Conservation (phyloP, 2,329 filamentous ascomycete species). For the Tympanopsis confertula region DNA sequence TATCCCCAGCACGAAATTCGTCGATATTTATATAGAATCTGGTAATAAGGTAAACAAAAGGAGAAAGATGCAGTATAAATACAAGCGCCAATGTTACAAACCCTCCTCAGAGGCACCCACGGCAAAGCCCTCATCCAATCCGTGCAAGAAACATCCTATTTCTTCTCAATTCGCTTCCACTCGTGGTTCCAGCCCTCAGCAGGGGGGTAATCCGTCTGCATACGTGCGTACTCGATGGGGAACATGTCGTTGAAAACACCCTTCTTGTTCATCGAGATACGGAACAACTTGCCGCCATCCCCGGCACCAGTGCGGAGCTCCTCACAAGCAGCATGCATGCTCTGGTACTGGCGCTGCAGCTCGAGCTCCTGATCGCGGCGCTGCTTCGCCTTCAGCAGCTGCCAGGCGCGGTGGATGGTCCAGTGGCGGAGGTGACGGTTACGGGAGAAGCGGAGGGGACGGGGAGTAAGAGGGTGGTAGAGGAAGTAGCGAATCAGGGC, state of each 20-base stretch:
- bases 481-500: slow-evolving; percentile 61
- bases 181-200: slow-evolving; percentile 81
- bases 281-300: slow-evolving; percentile 64
- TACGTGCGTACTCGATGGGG: slow-evolving; percentile 81
- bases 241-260: slow-evolving; percentile 66
- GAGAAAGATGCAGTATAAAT: background rate
- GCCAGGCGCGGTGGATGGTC: slow-evolving; percentile 97
- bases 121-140: slow-evolving; percentile 2
- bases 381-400: slow-evolving; percentile 63
- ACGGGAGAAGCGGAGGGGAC: slow-evolving; percentile 78
- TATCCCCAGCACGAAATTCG: no score
- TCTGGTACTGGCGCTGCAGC: slow-evolving; percentile 68
- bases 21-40: background rate
- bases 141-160: slow-evolving; percentile 3
- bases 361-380: slow-evolving; percentile 54
- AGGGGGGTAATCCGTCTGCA: slow-evolving; percentile 73
- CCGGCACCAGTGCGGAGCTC: slow-evolving; percentile 54
- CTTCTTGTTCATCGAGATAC: slow-evolving; percentile 83
- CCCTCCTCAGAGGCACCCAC: background rate
- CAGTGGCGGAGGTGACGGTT: slow-evolving; percentile 85
- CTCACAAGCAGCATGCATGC: slow-evolving; percentile 78
- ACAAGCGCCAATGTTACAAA: background rate
- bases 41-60: background rate
- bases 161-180: slow-evolving; percentile 55
- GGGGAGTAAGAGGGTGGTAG: slow-evolving; percentile 54